Evolutionary conservation across 495 filamentous ascomycete genomes (phyloP), one percentile per base, ranked within the genome.

Genomic region (Penicillium desertorum): DNA sequence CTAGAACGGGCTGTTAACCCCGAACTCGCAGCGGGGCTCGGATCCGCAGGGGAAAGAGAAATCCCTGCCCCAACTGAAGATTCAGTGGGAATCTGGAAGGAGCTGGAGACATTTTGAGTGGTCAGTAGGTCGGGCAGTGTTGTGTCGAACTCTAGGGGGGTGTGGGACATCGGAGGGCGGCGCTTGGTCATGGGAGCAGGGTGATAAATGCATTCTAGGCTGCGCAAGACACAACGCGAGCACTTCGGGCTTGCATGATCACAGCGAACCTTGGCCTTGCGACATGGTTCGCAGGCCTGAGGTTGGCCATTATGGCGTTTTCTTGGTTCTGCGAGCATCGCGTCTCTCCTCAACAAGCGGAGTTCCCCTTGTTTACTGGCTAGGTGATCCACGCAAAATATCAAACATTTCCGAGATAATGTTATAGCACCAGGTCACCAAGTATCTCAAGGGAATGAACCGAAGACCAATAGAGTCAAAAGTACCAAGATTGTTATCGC

Each of bases 221-320:
- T 39, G 36, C 36, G 36, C 5, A 39, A 16, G 36, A 17, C 14
- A 39, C 36, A 39, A n/a, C 36, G 36, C 6, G 36, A 39, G n/a
- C 36, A 39, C 36, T 17, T 44, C 7, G 42, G 42, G 10, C 12
- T 44, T 44, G 42, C 19, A 44, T 44, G 42, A 5, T 44, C 42
- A 23, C 42, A 44, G 17, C 42, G 42, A 44, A 44, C 22, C 20
- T 44, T 44, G 19, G 42, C 17, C 42, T 44, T 44, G 42, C 42
- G 42, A 44, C 42, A 44, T 23, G 42, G 42, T 14, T 44, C 42
- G 10, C 42, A 44, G 19, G 42, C 42, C 14, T 44, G 42, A 5
- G 19, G 42, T 23, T 44, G 42, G 19, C 42, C 42, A 44, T 44
- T 44, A 23, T 44, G 42, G 42, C 42, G 42, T 44, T 23, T 44